phyloP scores from a whole-genome alignment of 257 asterid genomes.

The Agastache rugosa region DNA sequence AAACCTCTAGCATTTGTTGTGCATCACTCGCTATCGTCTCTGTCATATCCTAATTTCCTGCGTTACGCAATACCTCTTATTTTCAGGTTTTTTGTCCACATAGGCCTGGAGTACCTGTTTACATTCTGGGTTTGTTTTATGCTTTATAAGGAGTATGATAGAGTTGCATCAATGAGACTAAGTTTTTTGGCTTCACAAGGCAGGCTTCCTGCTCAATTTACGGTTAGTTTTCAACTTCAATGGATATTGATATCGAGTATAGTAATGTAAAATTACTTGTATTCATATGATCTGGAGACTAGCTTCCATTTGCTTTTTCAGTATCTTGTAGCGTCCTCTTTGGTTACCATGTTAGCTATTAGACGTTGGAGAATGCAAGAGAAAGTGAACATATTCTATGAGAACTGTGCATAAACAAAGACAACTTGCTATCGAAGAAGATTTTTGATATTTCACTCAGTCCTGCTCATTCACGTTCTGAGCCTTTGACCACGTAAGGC shows the following conservation, averaged over 20 bases:
- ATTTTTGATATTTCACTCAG: not conserved
- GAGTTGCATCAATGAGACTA: slow-evolving; percentile 84
- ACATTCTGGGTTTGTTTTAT: slow-evolving; percentile 89
- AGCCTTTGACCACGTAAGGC: not conserved
- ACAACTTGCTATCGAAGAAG: not conserved
- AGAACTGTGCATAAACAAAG: not conserved
- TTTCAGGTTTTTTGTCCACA: slow-evolving; percentile 92
- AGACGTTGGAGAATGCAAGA: not conserved
- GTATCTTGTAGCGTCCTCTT: not conserved
- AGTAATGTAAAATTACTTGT: not conserved
- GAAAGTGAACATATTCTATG: not conserved
- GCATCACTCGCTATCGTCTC: not conserved
- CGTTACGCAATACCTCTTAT: slow-evolving; percentile 16
- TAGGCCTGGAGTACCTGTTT: slow-evolving; percentile 79
- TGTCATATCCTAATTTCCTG: slow-evolving; percentile 22
- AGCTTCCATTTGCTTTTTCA: not conserved
- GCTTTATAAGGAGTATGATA: slow-evolving; percentile 89
- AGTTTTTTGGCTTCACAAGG: slow-evolving; percentile 79
- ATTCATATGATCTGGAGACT: slow-evolving; percentile 6
- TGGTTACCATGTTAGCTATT: slow-evolving; percentile 2
- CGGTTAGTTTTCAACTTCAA: slow-evolving; percentile 64
- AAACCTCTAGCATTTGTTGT: slow-evolving; percentile 13
- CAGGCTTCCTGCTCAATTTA: slow-evolving; percentile 83
- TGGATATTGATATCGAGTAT: slow-evolving; percentile 23
- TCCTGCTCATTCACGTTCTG: not conserved